Evolutionary conservation across 495 filamentous ascomycete genomes (phyloP), one percentile per base, ranked within the genome.

Genomic region (Penicillium parvum): DNA sequence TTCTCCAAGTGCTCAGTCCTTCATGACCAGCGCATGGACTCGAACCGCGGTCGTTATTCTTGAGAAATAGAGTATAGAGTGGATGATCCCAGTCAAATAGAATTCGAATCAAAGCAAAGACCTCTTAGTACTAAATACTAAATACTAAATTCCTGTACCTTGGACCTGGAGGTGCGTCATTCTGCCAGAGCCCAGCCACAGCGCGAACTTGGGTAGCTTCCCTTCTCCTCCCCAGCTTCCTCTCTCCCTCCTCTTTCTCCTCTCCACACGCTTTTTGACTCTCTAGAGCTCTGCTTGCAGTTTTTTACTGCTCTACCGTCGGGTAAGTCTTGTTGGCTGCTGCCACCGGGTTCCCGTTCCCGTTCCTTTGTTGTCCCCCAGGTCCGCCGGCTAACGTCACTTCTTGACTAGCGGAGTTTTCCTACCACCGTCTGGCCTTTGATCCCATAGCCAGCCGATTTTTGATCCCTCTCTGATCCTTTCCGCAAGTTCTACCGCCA

Each of bases 141-240:
- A n/a, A n/a, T n/a, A n/a, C n/a, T n/a, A n/a, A n/a, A n/a, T n/a
- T n/a, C n/a, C n/a, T n/a, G 33, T 23, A 7, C 33, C 17, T 35
- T 21, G 33, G 17, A 19, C 33, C 16, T 12, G 33, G 42, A 46
- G 29, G 26, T 53, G 50, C 50, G 50, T 53, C 50, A 53, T 53
- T n/a, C 14, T 43, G 36, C 40, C 45, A 23, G 12, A 37, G 34
- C 40, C 50, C 41, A 50, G 46, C 50, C 50, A 53, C 50, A 37
- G 40, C 30, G 28, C 32, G 27, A 38, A 39, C 33, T 26, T 5
- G 17, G 39, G 18, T 30, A 14, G 22, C 32, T 17, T 47, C 30
- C n/a, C 29, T 35, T 18, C 19, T 41, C 30, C 23, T 19, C 22
- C 39, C 37, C 39, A 14, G 45, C 34, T 44, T 55, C 27, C 47